Conservation (phyloP, 2,329 filamentous ascomycete genomes). For the Penicillium sp. region DNA sequence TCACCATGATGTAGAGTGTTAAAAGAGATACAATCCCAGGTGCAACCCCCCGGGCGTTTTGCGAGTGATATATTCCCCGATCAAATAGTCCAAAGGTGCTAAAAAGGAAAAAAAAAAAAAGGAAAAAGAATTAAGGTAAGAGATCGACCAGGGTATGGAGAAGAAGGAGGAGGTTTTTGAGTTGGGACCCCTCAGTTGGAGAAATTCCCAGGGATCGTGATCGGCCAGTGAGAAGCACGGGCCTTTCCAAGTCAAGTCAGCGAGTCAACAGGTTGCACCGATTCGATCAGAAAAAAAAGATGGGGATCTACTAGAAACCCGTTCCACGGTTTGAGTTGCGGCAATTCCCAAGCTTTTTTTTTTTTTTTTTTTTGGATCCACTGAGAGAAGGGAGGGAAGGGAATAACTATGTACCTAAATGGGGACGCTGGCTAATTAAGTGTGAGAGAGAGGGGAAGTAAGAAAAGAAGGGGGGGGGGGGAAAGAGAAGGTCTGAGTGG, state of each 20-base stretch:
- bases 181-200: slow-evolving; percentile 24
- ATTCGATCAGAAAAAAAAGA: slow-evolving; percentile 24
- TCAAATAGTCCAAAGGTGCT: neutral
- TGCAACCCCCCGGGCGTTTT: slow-evolving; percentile 1
- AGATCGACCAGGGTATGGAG: slow-evolving; percentile 34
- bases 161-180: slow-evolving; percentile 23
- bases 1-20: slow-evolving; percentile 37
- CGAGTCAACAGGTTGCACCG: slow-evolving; percentile 26
- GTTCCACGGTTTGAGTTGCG: slow-evolving; percentile 29
- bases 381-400: slow-evolving; percentile 10
- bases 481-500: slow-evolving; percentile 3
- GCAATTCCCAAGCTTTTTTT: slow-evolving; percentile 31
- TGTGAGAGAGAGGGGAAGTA: neutral
- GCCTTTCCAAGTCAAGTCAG: slow-evolving; percentile 18
- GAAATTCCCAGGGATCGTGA: slow-evolving; percentile 25
- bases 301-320: slow-evolving; percentile 25
- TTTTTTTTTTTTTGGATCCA: slow-evolving; percentile 1
- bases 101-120: slow-evolving; percentile 17
- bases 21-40: slow-evolving; percentile 9
- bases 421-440: slow-evolving; percentile 1
- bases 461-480: neutral
- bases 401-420: slow-evolving; percentile 5
- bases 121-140: slow-evolving; percentile 24
- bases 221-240: slow-evolving; percentile 25
- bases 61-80: slow-evolving; percentile 9